Evolutionary conservation across 768 basidiomycete species (phyloP), one percentile per base, ranked within the genome.

Genomic region (Hericium rajendrae): DNA sequence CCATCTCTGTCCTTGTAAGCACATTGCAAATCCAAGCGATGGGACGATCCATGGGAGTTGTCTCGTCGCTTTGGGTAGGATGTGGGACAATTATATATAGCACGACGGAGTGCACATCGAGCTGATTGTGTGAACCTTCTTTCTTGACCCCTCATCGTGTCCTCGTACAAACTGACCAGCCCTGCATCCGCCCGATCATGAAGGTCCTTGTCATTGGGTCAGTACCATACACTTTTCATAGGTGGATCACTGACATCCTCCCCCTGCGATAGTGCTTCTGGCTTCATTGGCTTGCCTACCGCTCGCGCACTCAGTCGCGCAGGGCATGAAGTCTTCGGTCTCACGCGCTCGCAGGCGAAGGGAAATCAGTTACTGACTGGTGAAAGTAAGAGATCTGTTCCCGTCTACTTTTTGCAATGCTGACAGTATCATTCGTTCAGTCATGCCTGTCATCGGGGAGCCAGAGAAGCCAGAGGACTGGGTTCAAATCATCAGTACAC

Each of bases 321-420:
- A 0, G 78, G 78, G 0, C 76, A 79, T 54, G 68, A 71, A 20
- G 78, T 78, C 1, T 77, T 76, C 55, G 77, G 77, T 16, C 61
- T 70, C 32, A 76, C 76, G 0, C 73, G 78, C 43, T 75, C 74
- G 0, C 49, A 56, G 11, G 61, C 49, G 2, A 75, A 74, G 51
- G 71, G 65, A 0, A 70, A 69, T 32, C 50, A 54, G 38, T 68
- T 79, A 0, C 67, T 69, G 0, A 66, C 66, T 6, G 72, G 76
- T 60, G 78, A 79, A 65, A 76, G 74, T 74, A 50, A 49, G 69
- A 63, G 1, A 18, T 20, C 43, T n/a, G n/a, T n/a, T n/a, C 10
- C 15, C n/a, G 2, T 18, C 13, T 13, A 11, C 43, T 13, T 5
- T n/a, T 18, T 2, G 13, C 0, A 73, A 71, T 12, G 20, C 49